These are phyloP conservation scores for Anisodus tanguticus DNA, from an alignment of 257 asterid species.

Conservation along the genomic window DNA sequence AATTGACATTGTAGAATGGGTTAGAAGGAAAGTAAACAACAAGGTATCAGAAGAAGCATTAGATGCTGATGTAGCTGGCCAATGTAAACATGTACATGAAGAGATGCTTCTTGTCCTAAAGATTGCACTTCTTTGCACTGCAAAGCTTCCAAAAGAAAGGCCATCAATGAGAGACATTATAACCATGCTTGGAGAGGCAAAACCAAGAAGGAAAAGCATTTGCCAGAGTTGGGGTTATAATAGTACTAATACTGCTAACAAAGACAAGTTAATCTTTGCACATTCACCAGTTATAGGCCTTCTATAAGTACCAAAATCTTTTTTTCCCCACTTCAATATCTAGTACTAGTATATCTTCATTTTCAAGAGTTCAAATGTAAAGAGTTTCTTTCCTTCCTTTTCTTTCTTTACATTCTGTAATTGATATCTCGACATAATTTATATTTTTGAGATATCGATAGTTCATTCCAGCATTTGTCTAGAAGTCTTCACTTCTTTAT, in stretches of 20 bases:
- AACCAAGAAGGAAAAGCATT: slow-evolving; percentile 80
- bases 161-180: slow-evolving; percentile 80
- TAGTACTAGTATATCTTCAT: slow-evolving; percentile 24
- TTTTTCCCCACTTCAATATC: slow-evolving; percentile 26
- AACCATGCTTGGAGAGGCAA: slow-evolving; percentile 85
- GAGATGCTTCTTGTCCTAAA: slow-evolving; percentile 80
- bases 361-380: slow-evolving; percentile 11
- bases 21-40: slow-evolving; percentile 47
- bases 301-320: slow-evolving; percentile 39
- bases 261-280: slow-evolving; percentile 67
- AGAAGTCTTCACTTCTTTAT: too few relatives aligned
- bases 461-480: too few relatives aligned
- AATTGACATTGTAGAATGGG: slow-evolving; percentile 71
- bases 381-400: background rate
- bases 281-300: slow-evolving; percentile 83
- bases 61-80: slow-evolving; percentile 67
- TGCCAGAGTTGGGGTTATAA: slow-evolving; percentile 66
- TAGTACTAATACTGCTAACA: slow-evolving; percentile 42
- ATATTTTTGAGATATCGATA: too few relatives aligned
- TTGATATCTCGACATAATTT: background rate
- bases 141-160: slow-evolving; percentile 77
- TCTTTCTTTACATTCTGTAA: slow-evolving; percentile 19
- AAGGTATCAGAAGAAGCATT: slow-evolving; percentile 44
- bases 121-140: slow-evolving; percentile 80
- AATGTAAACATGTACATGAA: slow-evolving; percentile 70